A percentile compares a stretch with the other conserved stretches of the same genome.
Conservation (phyloP, 352 stramenopile genomes). For the Globisporangium ultimum region DNA sequence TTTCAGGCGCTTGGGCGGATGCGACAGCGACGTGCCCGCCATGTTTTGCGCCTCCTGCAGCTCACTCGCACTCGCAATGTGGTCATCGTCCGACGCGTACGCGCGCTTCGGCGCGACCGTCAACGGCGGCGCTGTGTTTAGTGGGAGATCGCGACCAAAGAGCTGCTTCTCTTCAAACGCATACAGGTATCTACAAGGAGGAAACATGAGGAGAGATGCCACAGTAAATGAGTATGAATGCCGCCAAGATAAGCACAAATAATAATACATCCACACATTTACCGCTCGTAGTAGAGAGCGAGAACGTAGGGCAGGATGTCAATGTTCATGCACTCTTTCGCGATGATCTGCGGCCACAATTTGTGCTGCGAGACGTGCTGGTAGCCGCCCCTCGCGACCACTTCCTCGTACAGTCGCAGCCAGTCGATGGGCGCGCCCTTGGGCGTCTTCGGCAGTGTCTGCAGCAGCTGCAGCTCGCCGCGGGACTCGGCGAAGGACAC, state of each 20-base stretch:
- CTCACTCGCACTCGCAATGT: slow-evolving; percentile 56
- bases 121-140: slow-evolving; percentile 8
- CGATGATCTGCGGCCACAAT: slow-evolving; percentile 52
- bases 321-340: slow-evolving; percentile 43
- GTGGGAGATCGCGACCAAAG: slow-evolving; percentile 53
- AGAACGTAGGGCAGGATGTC: slow-evolving; percentile 65
- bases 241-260: background rate
- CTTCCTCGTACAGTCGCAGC: slow-evolving; percentile 79
- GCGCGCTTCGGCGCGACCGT: slow-evolving; percentile 15
- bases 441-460: slow-evolving; percentile 47
- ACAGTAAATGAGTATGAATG: too few species aligned
- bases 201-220: too few species aligned
- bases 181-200: slow-evolving; percentile 25
- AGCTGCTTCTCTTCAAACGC: slow-evolving; percentile 81
- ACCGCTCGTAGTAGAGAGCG: slow-evolving; percentile 57
- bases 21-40: slow-evolving; percentile 57
- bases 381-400: slow-evolving; percentile 64
- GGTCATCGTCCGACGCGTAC: slow-evolving; percentile 22
- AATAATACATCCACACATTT: slow-evolving; percentile 2
- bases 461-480: slow-evolving; percentile 38
- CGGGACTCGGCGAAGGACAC: slow-evolving; percentile 50
- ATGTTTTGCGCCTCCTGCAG: slow-evolving; percentile 64
- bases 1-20: slow-evolving; percentile 64
- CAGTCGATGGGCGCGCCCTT: slow-evolving; percentile 61
- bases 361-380: slow-evolving; percentile 41